Base-by-base conservation (phyloP, 192 early-diverging fungal genomes). In the Gamsiella multidivaricata region DNA sequence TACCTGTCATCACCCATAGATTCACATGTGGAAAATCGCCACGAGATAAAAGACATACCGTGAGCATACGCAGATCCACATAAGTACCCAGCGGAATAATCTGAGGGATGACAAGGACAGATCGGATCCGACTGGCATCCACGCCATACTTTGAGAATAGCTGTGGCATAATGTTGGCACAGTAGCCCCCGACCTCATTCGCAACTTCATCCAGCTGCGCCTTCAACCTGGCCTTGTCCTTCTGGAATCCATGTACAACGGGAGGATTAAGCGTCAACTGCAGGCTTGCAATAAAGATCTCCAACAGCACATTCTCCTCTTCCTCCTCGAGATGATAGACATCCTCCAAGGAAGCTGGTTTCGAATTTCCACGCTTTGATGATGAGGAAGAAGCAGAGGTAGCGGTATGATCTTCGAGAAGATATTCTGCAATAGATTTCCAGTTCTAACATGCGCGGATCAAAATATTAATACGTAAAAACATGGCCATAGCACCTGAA, bases 231-330 rank as follows among this genome's bases (percentile, higher is more conserved):
- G 61, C 62, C 36, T 76, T 64, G 54, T 80, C 73, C 61, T 80
- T 69, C 25, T 70, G 65, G 58, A 83, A 75, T 59, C 72, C 79
- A 26, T 53, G 70, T 4, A 65, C 43, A 2, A 62, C 28, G 11
- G 67, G 65, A 15, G 78, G 76, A 8, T 43, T n/a, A 32, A 83
- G 37, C 7, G 45, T 79, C 41, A 76, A 37, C 26, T 83, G 70
- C 2, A 87, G 55, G 54, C 83, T 83, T 17, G 64, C 66, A 4
- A 85, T 70, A 63, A 85, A 79, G 11, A 83, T 76, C 34, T 87
- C 79, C 18, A 90, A 46, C 23, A 90, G 65, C 9, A 84, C 54
- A n/a, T 84, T 80, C 34, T 90, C 89, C 60, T 90, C 84, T 6
- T 82, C 79, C 3, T 87, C 81, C 17, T 69, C 82, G 7, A 88